A percentile compares a stretch with the other conserved stretches of the same genome.
Evolutionary conservation across 2,329 filamentous ascomycete species (phyloP).

Genomic region (Juglanconis juglandina): DNA sequence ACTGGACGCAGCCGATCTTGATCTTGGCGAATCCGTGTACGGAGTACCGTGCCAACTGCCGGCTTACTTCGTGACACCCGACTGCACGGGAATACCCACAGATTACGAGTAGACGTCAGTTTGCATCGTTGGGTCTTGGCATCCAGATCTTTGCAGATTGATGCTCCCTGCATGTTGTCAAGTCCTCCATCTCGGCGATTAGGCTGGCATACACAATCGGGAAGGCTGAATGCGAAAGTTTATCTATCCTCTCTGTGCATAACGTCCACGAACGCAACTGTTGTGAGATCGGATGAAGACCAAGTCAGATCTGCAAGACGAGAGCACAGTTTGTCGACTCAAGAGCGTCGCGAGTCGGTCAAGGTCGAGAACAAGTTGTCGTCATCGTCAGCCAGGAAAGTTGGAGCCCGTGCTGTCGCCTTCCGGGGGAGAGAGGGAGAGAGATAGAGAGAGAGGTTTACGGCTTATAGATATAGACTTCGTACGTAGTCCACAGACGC

Average conservation of each 20-base stretch:
- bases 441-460: not conserved
- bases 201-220: no score
- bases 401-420: not conserved
- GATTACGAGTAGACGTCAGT: not conserved
- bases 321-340: no score
- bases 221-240: no score
- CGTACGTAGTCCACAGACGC: no score
- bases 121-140: slow-evolving; percentile 3
- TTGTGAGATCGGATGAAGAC: no score
- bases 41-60: not conserved
- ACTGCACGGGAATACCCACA: not conserved
- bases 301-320: no score
- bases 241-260: no score
- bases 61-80: not conserved
- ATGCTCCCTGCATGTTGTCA: not conserved
- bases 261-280: no score
- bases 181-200: no score
- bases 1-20: not conserved
- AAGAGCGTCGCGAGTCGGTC: no score
- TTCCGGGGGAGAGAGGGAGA: not conserved
- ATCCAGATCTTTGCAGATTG: not conserved
- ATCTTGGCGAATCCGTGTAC: not conserved
- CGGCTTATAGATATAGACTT: no score
- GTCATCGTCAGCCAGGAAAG: not conserved
- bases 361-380: not conserved